Base-by-base conservation (phyloP, 2,329 filamentous ascomycete genomes). In the Botrytis aclada region DNA sequence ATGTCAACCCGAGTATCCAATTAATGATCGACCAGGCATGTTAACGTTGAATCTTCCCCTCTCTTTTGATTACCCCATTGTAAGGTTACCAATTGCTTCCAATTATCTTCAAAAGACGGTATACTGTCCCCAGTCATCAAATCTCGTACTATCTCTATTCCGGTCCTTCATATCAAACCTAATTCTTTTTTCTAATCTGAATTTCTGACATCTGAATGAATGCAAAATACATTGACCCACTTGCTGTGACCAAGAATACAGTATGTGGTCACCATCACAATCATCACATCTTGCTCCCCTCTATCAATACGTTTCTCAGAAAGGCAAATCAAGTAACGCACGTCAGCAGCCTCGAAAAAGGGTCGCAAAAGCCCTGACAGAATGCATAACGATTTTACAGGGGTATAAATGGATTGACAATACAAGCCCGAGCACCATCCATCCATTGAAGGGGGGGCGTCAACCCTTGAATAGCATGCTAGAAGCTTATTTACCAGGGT, bases 401-500 rank as follows among this genome's bases (percentile, higher is more conserved):
- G 16, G 58, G 61, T 71, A 64, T 32, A 65, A 66, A 54, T 66
- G 64, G 64, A 51, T 29, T 39, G 43, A 39, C 9, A 41, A 63
- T 20, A 45, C 39, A 64, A 54, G 43, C 63, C 43, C 45, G 34
- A 66, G 32, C 64, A 54, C 22, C 25, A 41, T 62, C 51, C 51
- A 54, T 54, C 61, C 4, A 45, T 64, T 39, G 29, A 29, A 37
- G 25, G 34, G 64, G 34, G 64, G 34, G 45, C 47, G 51, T 54
- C 47, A 51, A 60, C 51, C 66, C 66, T 69, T 43, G 66, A 29
- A 43, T 25, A 43, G 69, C 67, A 69, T 70, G 71, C 73, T 43
- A 45, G 39, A 62, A 62, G 67, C 58, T 43, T 34, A 56, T 56
- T 72, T 34, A 45, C 75, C 75, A 74, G 77, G 76, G 72, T 80